Evolutionary conservation across 179 eudicot species (phyloP).

Genomic region (Spinacia oleracea): DNA sequence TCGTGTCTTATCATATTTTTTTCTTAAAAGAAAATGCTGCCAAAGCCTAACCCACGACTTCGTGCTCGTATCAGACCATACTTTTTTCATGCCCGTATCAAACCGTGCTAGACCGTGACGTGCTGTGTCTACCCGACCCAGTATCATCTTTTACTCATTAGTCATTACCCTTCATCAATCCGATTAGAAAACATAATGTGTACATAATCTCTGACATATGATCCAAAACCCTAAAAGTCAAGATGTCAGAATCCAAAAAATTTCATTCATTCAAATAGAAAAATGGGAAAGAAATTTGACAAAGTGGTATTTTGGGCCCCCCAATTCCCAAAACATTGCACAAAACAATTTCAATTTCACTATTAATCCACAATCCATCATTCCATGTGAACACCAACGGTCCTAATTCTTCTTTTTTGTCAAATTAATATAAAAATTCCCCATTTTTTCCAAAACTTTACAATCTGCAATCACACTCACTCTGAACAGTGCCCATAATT

Average conservation of each 20-base stretch:
- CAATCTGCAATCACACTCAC: constrained; percentile 2
- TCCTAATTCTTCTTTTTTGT: constrained; percentile 15
- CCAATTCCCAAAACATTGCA: neutral
- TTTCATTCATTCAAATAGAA: neutral
- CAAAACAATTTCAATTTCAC: neutral
- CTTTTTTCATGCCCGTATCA: no score
- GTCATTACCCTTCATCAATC: no score
- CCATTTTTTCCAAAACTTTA: neutral
- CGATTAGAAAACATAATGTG: no score
- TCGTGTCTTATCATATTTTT: no score
- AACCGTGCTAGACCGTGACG: no score
- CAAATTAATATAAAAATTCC: neutral
- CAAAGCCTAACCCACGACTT: no score
- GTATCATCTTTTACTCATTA: no score
- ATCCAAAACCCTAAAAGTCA: neutral
- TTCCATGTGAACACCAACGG: constrained; percentile 10
- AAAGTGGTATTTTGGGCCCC: neutral
- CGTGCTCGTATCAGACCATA: no score
- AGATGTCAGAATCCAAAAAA: neutral
- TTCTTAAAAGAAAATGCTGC: no score
- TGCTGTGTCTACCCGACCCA: no score
- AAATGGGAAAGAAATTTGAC: neutral
- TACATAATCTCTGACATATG: no score
- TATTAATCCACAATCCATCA: constrained; percentile 2
- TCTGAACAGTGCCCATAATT: neutral